Percentiles rank a stretch among this genome's conserved stretches.
Conservation (phyloP, 257 asterid species). For the Thymus mandschuricus region DNA sequence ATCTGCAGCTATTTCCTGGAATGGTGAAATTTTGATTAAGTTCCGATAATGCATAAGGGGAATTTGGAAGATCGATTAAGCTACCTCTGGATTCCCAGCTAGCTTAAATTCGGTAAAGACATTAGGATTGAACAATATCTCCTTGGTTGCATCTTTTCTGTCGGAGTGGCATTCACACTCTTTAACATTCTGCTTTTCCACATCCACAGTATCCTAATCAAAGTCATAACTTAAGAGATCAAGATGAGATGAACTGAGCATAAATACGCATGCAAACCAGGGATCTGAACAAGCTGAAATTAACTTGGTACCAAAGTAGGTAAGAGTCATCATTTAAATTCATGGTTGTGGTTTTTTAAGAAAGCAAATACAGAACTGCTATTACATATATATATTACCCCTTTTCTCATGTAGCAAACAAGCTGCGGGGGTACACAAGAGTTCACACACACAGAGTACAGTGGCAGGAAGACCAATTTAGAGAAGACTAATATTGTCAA, state of each 20-base stretch:
- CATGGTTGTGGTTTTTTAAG: not conserved
- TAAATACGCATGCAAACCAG: conserved; percentile 9
- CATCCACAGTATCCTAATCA: conserved; percentile 40
- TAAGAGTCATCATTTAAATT: not conserved
- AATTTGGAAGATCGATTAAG: conserved; percentile 18
- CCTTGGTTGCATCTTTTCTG: conserved; percentile 45
- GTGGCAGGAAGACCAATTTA: not conserved
- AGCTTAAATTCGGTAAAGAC: conserved; percentile 86
- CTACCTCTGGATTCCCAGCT: conserved; percentile 81
- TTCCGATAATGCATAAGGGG: conserved; percentile 18
- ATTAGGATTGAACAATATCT: conserved; percentile 81
- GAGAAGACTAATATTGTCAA: conserved; percentile 4
- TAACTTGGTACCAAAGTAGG: not conserved
- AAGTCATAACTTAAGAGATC: conserved; percentile 5
- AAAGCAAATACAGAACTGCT: not conserved
- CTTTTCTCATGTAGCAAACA: not conserved
- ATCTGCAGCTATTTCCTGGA: conserved; percentile 80
- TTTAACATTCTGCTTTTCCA: conserved; percentile 39
- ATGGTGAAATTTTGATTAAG: conserved; percentile 26
- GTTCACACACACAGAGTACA: not conserved
- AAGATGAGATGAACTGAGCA: not conserved
- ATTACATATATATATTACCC: not conserved
- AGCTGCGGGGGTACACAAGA: conserved; percentile 6
- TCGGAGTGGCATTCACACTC: conserved; percentile 43
- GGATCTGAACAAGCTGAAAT: not conserved